Evolutionary conservation across 2,329 filamentous ascomycete genomes (phyloP).

Genomic region (Dactylonectria estremocensis): DNA sequence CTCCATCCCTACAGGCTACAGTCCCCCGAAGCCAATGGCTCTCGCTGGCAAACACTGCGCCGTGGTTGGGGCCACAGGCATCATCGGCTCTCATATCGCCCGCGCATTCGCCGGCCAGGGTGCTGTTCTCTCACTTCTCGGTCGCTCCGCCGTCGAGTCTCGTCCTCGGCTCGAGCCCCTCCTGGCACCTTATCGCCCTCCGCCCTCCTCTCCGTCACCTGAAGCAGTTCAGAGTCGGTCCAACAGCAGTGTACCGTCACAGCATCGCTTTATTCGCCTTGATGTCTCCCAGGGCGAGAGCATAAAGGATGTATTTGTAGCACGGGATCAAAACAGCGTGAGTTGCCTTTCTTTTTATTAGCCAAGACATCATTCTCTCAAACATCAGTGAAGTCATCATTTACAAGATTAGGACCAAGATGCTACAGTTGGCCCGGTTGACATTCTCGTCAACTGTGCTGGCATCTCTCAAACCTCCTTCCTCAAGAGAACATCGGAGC

Average conservation of each 20-base stretch:
- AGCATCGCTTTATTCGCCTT: slow-evolving; percentile 55
- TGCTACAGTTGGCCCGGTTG: slow-evolving; percentile 53
- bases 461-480: slow-evolving; percentile 78
- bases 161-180: slow-evolving; percentile 56
- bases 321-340: slow-evolving; percentile 33
- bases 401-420: slow-evolving; percentile 24
- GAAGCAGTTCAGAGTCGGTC: slow-evolving; percentile 1
- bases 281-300: slow-evolving; percentile 49
- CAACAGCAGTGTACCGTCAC: slow-evolving; percentile 35
- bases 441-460: slow-evolving; percentile 85
- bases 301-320: slow-evolving; percentile 52
- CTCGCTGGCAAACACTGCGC: slow-evolving; percentile 68
- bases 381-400: background rate
- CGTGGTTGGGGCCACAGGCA: slow-evolving; percentile 79
- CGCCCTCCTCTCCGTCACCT: slow-evolving; percentile 8
- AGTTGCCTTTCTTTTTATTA: background rate
- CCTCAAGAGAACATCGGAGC: slow-evolving; percentile 68
- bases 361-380: background rate
- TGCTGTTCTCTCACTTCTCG: slow-evolving; percentile 73
- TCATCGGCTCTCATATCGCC: slow-evolving; percentile 80
- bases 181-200: slow-evolving; percentile 46
- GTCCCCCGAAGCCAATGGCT: slow-evolving; percentile 38
- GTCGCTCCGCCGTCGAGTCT: slow-evolving; percentile 67
- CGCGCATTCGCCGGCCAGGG: slow-evolving; percentile 75
- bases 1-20: too few species aligned